Conservation (phyloP, 441 rosid species). For the Pelargonium myrrhifolium region DNA sequence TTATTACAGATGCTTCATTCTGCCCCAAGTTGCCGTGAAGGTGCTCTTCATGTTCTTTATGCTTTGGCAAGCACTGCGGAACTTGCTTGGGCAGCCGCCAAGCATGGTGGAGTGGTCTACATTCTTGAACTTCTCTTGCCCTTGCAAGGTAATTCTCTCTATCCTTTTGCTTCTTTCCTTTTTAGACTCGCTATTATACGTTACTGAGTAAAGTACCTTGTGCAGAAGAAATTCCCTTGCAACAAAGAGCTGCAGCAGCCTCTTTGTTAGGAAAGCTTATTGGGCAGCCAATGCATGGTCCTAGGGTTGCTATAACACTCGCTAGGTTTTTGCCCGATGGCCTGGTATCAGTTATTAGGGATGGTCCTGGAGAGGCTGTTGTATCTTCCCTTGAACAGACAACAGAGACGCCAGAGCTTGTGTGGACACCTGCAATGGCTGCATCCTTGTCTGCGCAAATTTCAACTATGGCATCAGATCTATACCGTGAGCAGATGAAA, state of each 20-base stretch:
- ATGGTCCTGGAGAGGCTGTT: conserved; percentile 99
- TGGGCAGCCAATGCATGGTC: conserved; percentile 99
- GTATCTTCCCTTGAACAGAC: conserved; percentile 89
- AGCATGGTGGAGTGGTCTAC: conserved; percentile 98
- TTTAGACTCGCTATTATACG: conserved; percentile 11
- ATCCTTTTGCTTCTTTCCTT: conserved; percentile 12
- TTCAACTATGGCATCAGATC: conserved; percentile 89
- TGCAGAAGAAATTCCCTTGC: conserved; percentile 89
- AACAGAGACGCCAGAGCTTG: conserved; percentile 98
- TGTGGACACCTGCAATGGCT: conserved; percentile 99
- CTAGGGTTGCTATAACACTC: conserved; percentile 94
- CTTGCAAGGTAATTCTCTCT: conserved; percentile 52
- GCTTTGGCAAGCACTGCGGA: conserved; percentile 98
- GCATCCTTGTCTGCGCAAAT: conserved; percentile 96
- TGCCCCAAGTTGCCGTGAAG: conserved; percentile 87
- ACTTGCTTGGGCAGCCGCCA: conserved; percentile 99
- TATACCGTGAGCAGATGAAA: conserved; percentile 87
- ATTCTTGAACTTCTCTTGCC: conserved; percentile 96
- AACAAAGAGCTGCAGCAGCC: conserved; percentile 97
- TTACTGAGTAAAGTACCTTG: no score
- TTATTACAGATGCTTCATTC: conserved; percentile 94
- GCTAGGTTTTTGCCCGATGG: conserved; percentile 99
- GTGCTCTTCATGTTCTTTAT: conserved; percentile 96
- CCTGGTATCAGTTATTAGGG: conserved; percentile 84
- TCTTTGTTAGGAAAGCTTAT: conserved; percentile 94